A percentile compares a stretch with the other conserved stretches of the same genome.
phyloP scores from a whole-genome alignment of 331 rosid genomes.

The Rhamnella rubrinervis region DNA sequence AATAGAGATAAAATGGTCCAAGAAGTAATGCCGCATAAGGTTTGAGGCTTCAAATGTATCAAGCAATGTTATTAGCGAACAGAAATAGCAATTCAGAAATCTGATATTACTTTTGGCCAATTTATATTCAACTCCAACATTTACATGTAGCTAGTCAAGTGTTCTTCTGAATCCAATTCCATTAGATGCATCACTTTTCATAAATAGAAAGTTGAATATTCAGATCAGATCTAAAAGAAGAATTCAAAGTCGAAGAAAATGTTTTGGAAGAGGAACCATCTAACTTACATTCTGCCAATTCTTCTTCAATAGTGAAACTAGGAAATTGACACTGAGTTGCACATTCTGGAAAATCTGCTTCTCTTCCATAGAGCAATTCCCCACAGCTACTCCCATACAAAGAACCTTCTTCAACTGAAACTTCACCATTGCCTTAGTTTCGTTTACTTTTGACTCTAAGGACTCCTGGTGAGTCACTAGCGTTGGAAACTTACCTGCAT shows the following conservation, averaged over 20 bases:
- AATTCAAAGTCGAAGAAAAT: not conserved
- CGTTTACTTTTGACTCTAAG: slow-evolving; percentile 77
- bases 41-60: not conserved
- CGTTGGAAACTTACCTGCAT: slow-evolving; percentile 80
- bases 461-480: slow-evolving; percentile 89
- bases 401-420: slow-evolving; percentile 94
- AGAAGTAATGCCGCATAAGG: not conserved
- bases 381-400: slow-evolving; percentile 96
- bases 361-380: slow-evolving; percentile 86
- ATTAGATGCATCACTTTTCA: no score
- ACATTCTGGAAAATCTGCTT: slow-evolving; percentile 91
- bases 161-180: no score
- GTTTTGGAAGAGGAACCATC: not conserved
- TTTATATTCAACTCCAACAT: no score
- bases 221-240: not conserved
- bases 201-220: not conserved
- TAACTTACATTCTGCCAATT: slow-evolving; percentile 89
- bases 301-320: slow-evolving; percentile 83
- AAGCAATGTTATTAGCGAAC: not conserved
- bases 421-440: slow-evolving; percentile 89
- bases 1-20: not conserved
- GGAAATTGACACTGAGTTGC: slow-evolving; percentile 83
- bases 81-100: not conserved
- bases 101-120: no score
- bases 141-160: no score